Conservation (phyloP, 179 eudicot genomes). For the Silene vulgaris region DNA sequence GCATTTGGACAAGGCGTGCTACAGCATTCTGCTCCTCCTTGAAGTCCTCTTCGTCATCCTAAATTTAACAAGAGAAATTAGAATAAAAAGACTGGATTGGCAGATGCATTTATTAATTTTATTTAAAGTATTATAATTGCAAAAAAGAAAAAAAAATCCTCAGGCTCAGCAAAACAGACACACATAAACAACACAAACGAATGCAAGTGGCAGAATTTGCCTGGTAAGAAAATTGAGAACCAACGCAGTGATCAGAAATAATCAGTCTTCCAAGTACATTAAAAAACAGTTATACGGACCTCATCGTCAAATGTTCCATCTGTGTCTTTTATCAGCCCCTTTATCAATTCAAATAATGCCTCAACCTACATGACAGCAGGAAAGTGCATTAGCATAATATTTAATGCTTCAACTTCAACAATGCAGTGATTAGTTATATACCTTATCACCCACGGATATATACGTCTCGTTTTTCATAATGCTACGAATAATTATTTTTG, state of each 20-base stretch:
- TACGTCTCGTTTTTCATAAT: conserved; percentile 72
- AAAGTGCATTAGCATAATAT: conserved; percentile 9
- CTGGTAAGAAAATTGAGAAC: background rate
- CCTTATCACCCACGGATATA: conserved; percentile 84
- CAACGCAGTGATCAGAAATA: background rate
- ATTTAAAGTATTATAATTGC: background rate
- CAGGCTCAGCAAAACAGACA: background rate
- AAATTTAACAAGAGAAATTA: conserved; percentile 14
- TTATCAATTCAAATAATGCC: conserved; percentile 73
- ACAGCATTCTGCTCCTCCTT: conserved; percentile 97
- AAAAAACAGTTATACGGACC: conserved; percentile 35
- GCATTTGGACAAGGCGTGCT: conserved; percentile 81
- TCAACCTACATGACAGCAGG: conserved; percentile 55
- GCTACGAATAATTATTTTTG: conserved; percentile 73
- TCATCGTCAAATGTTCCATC: conserved; percentile 57
- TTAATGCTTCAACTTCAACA: conserved; percentile 1
- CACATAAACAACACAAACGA: background rate
- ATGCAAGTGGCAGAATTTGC: background rate
- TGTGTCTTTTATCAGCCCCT: conserved; percentile 73
- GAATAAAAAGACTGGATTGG: background rate
- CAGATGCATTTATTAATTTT: background rate
- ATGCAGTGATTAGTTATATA: conserved; percentile 18
- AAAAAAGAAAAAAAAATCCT: background rate
- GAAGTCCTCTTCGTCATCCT: conserved; percentile 96
- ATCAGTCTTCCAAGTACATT: background rate